Evolutionary conservation across 306 rosid genomes (phyloP).

Genomic region (Alnus glutinosa): DNA sequence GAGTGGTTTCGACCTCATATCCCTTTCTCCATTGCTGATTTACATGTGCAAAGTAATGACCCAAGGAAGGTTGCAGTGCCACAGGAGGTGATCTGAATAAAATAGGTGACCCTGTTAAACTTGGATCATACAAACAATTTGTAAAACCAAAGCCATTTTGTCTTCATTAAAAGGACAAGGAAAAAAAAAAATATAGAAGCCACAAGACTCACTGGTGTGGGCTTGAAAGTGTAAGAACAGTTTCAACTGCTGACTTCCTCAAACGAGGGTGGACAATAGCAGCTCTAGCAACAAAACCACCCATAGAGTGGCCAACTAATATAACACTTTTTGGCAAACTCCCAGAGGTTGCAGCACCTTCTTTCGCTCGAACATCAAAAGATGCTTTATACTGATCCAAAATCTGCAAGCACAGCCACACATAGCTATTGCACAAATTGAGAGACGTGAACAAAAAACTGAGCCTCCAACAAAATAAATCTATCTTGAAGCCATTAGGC

Average conservation of each 20-base stretch:
- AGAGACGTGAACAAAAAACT: slow-evolving; percentile 18
- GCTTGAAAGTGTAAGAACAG: slow-evolving; percentile 88
- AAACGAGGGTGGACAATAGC: slow-evolving; percentile 76
- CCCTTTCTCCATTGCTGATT: slow-evolving; percentile 89
- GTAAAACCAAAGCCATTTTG: slow-evolving; percentile 16
- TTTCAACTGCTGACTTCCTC: slow-evolving; percentile 85
- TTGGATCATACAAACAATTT: slow-evolving; percentile 27
- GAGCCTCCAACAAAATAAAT: slow-evolving; percentile 25
- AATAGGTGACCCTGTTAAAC: slow-evolving; percentile 44
- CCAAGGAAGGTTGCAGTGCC: slow-evolving; percentile 96
- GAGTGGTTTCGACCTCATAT: slow-evolving; percentile 63
- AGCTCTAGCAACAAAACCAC: slow-evolving; percentile 99
- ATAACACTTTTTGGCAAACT: slow-evolving; percentile 86
- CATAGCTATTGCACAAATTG: slow-evolving; percentile 19
- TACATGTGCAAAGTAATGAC: slow-evolving; percentile 74
- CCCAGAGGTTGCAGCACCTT: slow-evolving; percentile 69
- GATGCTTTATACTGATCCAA: slow-evolving; percentile 88
- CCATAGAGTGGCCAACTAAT: slow-evolving; percentile 99
- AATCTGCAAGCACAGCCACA: slow-evolving; percentile 55
- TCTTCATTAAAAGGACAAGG: neutral
- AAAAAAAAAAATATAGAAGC: neutral
- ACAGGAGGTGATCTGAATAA: slow-evolving; percentile 95
- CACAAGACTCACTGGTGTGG: slow-evolving; percentile 80
- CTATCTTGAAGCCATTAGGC: slow-evolving; percentile 4
- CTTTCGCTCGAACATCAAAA: slow-evolving; percentile 71